Percentiles rank a stretch among this genome's conserved stretches.
Conservation (phyloP, 371 early-diverging fungal species). For the Mortierella sp. region DNA sequence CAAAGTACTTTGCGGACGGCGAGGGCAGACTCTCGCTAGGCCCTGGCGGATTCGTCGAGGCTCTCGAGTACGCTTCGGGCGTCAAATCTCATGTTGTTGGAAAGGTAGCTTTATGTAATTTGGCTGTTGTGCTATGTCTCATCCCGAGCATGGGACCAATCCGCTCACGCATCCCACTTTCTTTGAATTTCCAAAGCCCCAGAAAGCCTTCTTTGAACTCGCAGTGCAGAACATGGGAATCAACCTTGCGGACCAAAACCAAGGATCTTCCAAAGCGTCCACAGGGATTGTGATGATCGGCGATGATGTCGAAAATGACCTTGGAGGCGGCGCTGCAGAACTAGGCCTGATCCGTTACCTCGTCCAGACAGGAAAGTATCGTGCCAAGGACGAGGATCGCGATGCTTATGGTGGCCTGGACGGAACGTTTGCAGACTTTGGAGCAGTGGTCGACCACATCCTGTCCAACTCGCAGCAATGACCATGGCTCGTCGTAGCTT, state of each 20-base stretch:
- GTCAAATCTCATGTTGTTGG: conserved; percentile 79
- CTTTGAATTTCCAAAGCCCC: conserved; percentile 58
- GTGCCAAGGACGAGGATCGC: conserved; percentile 72
- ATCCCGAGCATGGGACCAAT: too few species aligned
- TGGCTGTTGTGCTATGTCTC: too few species aligned
- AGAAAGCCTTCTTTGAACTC: conserved; percentile 74
- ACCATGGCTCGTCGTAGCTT: background rate
- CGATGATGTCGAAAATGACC: conserved; percentile 84
- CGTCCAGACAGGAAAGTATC: conserved; percentile 88
- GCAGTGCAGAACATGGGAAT: conserved; percentile 76
- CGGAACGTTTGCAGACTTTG: conserved; percentile 59
- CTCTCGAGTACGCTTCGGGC: conserved; percentile 82
- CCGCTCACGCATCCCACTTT: too few species aligned
- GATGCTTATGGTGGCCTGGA: conserved; percentile 53
- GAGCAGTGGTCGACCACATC: conserved; percentile 59
- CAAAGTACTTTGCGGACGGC: conserved; percentile 76
- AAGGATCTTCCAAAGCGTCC: conserved; percentile 50
- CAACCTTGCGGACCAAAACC: conserved; percentile 35
- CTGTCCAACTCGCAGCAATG: conserved; percentile 12
- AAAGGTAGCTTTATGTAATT: conserved; percentile 56
- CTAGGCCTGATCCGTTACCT: conserved; percentile 77
- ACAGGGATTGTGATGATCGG: conserved; percentile 81
- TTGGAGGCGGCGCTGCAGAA: conserved; percentile 80
- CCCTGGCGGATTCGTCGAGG: conserved; percentile 88
- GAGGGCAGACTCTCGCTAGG: conserved; percentile 74